Conservation (phyloP, 306 rosid genomes). For the Vigna radiata region DNA sequence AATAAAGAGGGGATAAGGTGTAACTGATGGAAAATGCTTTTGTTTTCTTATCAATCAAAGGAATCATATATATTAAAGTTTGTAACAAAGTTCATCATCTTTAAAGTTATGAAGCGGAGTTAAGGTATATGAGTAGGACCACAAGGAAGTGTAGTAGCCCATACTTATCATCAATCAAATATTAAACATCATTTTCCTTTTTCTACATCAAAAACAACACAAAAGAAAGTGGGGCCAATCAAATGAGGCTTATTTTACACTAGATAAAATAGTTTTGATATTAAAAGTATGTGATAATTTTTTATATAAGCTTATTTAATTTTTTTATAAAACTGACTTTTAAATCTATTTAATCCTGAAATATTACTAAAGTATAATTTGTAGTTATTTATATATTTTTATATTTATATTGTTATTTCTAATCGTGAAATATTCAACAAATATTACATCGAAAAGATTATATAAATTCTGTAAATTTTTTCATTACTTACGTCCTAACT, state of each 20-base stretch:
- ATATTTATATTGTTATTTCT: too few species aligned
- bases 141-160: slow-evolving; percentile 24
- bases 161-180: slow-evolving; percentile 41
- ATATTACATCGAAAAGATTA: too few species aligned
- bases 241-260: slow-evolving; percentile 15
- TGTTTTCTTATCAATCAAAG: slow-evolving; percentile 7
- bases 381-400: too few species aligned
- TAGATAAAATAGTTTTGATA: background rate
- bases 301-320: too few species aligned
- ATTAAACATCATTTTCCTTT: slow-evolving; percentile 7
- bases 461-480: too few species aligned
- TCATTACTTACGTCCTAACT: too few species aligned
- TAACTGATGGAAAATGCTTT: slow-evolving; percentile 29
- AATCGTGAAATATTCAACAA: too few species aligned
- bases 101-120: slow-evolving; percentile 28
- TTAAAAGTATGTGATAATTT: too few species aligned
- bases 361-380: too few species aligned
- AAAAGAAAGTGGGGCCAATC: background rate
- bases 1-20: slow-evolving; percentile 39
- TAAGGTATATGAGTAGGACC: slow-evolving; percentile 40
- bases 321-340: too few species aligned
- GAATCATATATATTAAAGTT: slow-evolving; percentile 30
- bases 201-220: background rate
- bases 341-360: too few species aligned
- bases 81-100: slow-evolving; percentile 37